Base-by-base conservation (phyloP, 176 grass and related monocot genomes). In the bread wheat (Triticum aestivum) region DNA sequence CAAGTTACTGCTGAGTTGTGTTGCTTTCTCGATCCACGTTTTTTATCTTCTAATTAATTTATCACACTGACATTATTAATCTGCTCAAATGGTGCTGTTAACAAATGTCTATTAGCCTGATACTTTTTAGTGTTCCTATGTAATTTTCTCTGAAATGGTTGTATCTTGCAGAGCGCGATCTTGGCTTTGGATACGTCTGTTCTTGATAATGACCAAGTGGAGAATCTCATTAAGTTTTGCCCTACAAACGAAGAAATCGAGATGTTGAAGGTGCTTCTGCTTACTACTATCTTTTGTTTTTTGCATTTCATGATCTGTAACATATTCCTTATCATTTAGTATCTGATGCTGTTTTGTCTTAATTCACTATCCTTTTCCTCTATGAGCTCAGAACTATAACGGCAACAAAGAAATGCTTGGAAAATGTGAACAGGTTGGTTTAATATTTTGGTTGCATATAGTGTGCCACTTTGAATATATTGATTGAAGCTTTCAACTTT, bases 191-290 rank as follows among this genome's bases (percentile, higher is more conserved):
- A 98, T 91, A 90, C 84, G 68, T 95, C 88, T 81, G 69, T 95
- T 86, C 92, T 98, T 81, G 96, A 98, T 83, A 92, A 90, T 91
- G 96, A 98, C 54, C 96, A 98, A 94, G 93, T 98, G 75, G 96
- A 98, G 67, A 95, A 98, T 92, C 93, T 95, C 65, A 98, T 98
- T 85, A 98, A 98, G 71, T 98, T 98, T 94, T 98, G 93, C 84
- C 96, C 96, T 72, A 91, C 93, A 73, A 94, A 98, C 79, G 96
- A 98, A 95, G 96, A 98, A 86, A 93, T 98, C 23, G 96, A 98
- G 75, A 95, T 98, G 96, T 82, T 98, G 69, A 95, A 95, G 89
- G 96, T 95, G 84, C 90, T 77, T 59, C 35, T 75, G 41, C 82
- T 77, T n/a, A 59, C 73, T 82, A 24, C 49, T 52, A 59, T 59